phyloP scores from a whole-genome alignment of 2,329 filamentous ascomycete species.

The Botrytis deweyae region DNA sequence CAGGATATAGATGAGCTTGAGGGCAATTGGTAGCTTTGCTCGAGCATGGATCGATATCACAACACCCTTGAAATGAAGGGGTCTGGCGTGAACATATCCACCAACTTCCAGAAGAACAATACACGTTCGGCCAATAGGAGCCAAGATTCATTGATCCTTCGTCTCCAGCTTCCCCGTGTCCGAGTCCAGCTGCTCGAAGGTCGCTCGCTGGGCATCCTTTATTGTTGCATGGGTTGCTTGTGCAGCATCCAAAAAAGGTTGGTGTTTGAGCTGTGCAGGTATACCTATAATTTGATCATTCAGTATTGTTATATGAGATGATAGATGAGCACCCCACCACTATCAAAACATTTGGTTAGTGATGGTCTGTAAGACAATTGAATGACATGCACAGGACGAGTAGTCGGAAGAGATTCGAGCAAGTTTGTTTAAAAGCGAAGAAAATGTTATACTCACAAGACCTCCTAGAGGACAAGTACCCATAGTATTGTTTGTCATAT shows the following conservation, averaged over 20 bases:
- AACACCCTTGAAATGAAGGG: constrained; percentile 29
- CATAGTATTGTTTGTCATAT: constrained; percentile 5
- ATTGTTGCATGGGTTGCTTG: constrained; percentile 26
- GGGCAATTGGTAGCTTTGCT: neutral
- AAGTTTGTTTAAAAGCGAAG: neutral
- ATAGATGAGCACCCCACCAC: neutral
- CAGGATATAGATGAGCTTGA: neutral
- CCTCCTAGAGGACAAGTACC: constrained; percentile 12
- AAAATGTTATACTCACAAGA: neutral
- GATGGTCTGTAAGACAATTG: neutral
- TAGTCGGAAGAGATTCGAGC: rapidly evolving
- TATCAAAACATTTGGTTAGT: neutral
- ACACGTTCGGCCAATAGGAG: constrained; percentile 26
- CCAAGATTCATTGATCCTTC: neutral
- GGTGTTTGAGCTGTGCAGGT: constrained; percentile 26
- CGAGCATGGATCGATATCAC: constrained; percentile 23
- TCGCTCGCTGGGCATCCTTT: constrained; percentile 24
- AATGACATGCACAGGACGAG: neutral
- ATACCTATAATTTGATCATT: constrained; percentile 20
- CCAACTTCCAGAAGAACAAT: constrained; percentile 24
- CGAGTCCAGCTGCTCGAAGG: constrained; percentile 26
- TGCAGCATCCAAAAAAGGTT: constrained; percentile 29
- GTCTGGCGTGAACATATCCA: constrained; percentile 23
- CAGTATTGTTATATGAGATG: neutral
- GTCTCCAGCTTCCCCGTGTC: constrained; percentile 1